These are phyloP conservation scores for Trichoderma citrinoviride DNA, from an alignment of 2,329 filamentous ascomycete genomes.

Conservation along the genomic window DNA sequence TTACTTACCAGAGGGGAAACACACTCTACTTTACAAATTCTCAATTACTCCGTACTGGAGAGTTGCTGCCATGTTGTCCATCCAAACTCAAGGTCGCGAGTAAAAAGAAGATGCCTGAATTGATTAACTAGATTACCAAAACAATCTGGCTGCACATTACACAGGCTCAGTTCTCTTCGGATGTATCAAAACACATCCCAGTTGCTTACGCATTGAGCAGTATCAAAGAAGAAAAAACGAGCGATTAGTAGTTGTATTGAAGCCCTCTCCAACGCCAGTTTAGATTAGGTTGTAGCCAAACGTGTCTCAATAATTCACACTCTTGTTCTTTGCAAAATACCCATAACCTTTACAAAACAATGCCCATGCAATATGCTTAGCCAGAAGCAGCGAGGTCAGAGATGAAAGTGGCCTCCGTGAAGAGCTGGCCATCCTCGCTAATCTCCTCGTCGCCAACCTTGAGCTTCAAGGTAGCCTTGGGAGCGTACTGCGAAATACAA, in stretches of 20 bases:
- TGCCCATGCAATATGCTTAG: not conserved
- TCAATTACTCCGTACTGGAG: too few relatives aligned
- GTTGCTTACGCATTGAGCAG: slow-evolving; percentile 19
- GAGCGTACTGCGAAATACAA: slow-evolving; percentile 59
- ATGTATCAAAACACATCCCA: not conserved
- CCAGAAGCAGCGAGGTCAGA: slow-evolving; percentile 47
- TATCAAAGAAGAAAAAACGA: slow-evolving; percentile 28
- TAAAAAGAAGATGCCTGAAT: too few relatives aligned
- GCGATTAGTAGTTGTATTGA: slow-evolving; percentile 23
- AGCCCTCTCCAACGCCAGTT: slow-evolving; percentile 30
- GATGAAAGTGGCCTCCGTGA: slow-evolving; percentile 96
- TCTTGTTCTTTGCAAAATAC: slow-evolving; percentile 17
- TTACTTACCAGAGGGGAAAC: not conserved
- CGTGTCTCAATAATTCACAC: slow-evolving; percentile 17
- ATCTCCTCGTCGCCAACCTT: slow-evolving; percentile 79
- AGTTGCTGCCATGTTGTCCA: too few relatives aligned
- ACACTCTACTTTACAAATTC: not conserved
- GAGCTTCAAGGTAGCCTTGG: slow-evolving; percentile 71
- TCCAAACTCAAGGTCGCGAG: too few relatives aligned
- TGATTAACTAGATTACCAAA: too few relatives aligned
- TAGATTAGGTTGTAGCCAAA: slow-evolving; percentile 25
- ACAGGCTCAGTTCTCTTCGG: not conserved
- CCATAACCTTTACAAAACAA: slow-evolving; percentile 16
- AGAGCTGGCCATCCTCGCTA: slow-evolving; percentile 73
- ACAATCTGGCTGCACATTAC: not conserved